phyloP scores from a whole-genome alignment of 805 yeast species.

The Sugiyamaella boreocaroliniensis region DNA sequence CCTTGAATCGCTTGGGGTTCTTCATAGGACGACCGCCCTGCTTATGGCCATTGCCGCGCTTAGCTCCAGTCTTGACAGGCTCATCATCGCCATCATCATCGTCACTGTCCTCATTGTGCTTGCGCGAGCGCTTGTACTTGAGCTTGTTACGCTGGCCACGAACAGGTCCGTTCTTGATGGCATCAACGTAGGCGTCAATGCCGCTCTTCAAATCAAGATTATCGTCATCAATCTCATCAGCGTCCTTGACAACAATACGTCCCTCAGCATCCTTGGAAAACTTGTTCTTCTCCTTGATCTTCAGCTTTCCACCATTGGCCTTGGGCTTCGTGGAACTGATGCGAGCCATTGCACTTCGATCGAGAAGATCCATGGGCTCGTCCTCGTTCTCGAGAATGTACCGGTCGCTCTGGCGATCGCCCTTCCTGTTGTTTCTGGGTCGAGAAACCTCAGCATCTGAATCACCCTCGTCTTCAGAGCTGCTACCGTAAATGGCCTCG shows the following conservation, averaged over 20 bases:
- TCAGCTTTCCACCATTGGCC: conserved; percentile 37
- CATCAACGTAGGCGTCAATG: conserved; percentile 87
- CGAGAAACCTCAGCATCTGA: conserved; percentile 12
- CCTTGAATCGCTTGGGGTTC: not conserved
- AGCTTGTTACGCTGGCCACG: conserved; percentile 89
- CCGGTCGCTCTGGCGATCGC: conserved; percentile 37
- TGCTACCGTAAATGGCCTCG: conserved; percentile 76
- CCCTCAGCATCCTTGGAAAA: conserved; percentile 53
- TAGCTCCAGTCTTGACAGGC: conserved; percentile 4
- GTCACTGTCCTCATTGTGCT: conserved; percentile 46
- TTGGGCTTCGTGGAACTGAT: conserved; percentile 84
- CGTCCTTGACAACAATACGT: conserved; percentile 52
- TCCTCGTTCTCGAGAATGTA: conserved; percentile 73
- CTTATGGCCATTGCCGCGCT: not conserved
- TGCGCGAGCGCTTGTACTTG: conserved; percentile 68
- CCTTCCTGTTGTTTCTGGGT: conserved; percentile 11
- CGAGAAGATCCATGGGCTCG: conserved; percentile 81
- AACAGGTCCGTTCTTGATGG: conserved; percentile 86
- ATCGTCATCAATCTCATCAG: conserved; percentile 24
- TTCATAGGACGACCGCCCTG: not conserved
- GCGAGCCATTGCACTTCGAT: conserved; percentile 74
- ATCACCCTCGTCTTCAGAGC: conserved; percentile 50
- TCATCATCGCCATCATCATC: conserved; percentile 46
- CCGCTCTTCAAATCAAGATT: conserved; percentile 37
- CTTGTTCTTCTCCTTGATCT: conserved; percentile 29